Base-by-base conservation (phyloP, 106 monocot species). In the Narthecium ossifragum region DNA sequence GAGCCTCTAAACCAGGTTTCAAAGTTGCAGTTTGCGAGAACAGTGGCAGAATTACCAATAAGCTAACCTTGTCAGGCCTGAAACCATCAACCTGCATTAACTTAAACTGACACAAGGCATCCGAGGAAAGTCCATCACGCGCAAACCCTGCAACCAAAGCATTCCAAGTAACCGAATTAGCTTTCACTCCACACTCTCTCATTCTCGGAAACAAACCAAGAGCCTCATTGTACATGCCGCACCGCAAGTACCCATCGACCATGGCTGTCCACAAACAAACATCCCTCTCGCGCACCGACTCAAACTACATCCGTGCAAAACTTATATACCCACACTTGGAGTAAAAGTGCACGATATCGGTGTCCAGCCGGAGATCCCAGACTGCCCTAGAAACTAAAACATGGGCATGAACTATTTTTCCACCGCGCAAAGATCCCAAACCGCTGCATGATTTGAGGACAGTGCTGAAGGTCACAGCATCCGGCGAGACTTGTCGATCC, bases 121-220 rank as follows among this genome's bases (percentile, higher is more conserved):
- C 31, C 14, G 68, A 59, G 13, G 58, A 23, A 9, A 54, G 31
- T n/a, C 71, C 75, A 69, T 65, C 28, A 60, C 51, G 17, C 15
- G 60, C 59, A 39, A 60, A 84, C 38, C 9, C 71, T 3, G 75
- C 62, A n/a, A 84, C 79, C 74, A 79, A 66, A 20, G 41, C 27
- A 61, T 84, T 84, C 84, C 84, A 78, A 1, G 59, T 68, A 47
- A 62, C 59, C 12, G 47, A 66, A 83, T 6, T 67, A 32, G 53
- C 41, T 66, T 32, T 74, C 83, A 30, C 5, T 8, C 54, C 48
- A 48, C 51, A 51, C 27, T 68, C 75, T 71, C 78, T 75, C 41
- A 62, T 32, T 26, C 15, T 27, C 25, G 15, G 39, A 65, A 82
- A 59, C 8, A 77, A 14, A 3, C 4, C 21, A 2, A 76, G 11